Evolutionary conservation across 306 rosid species (phyloP), one percentile per base, ranked within the genome.

Genomic region (Dalbergia cultrata): DNA sequence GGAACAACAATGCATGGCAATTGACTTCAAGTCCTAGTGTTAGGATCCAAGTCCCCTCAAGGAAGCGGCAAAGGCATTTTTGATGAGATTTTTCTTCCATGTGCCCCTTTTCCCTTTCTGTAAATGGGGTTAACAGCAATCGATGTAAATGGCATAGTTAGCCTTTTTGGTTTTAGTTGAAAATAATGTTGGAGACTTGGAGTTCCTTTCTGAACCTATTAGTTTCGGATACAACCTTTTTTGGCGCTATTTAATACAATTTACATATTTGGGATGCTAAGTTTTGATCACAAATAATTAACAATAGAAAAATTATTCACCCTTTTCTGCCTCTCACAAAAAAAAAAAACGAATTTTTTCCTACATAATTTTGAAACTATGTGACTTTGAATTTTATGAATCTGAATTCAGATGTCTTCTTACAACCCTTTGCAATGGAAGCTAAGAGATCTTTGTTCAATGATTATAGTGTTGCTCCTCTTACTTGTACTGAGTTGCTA

Each of bases 31-130:
- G 45, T 77, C 61, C 88, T 18, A 69, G 81, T 83, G 34, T 80
- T 41, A 52, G 70, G 54, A 70, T 80, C 61, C 91, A 84, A 49
- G 50, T 80, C 39, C 77, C 84, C 0, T 76, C 77, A 14, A 78
- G 74, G 77, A 94, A 92, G 87, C 69, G 93, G 39, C 97, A 85
- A 63, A 92, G 89, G 84, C 80, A 81, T 67, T 77, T 75, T 47
- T 50, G 64, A 47, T 70, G 26, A 26, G 47, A 9, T 76, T 78
- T 67, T 53, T 44, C 35, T 65, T 39, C 34, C 59, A 13, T 49
- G 1, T 13, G 18, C 26, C 43, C 8, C 17, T 62, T 65, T 19
- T 50, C 9, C 7, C 76, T n/a, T 0, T 69, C 4, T 74, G 81
- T 44, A 76, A 70, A 72, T 80, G 59, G 60, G 78, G 64, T 71